Conservation (phyloP, 192 early-diverging fungal species). For the Thoreauomyces humboldtii region DNA sequence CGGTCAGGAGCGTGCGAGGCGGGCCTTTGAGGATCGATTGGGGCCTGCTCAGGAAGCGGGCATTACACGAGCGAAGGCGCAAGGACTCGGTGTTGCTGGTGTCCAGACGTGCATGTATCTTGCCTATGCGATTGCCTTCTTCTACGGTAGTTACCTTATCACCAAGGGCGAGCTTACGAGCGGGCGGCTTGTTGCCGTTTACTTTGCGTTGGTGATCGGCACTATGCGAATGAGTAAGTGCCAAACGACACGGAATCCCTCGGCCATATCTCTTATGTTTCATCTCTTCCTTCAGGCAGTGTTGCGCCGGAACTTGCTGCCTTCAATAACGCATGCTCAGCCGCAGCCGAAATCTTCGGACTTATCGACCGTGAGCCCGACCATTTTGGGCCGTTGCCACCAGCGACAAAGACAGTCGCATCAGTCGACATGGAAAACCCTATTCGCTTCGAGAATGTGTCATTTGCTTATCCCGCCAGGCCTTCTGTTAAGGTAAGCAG, state of each 20-base stretch:
- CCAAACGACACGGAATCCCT: slow-evolving; percentile 36
- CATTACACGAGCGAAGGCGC: slow-evolving; percentile 7
- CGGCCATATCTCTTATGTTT: slow-evolving; percentile 66
- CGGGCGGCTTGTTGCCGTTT: slow-evolving; percentile 66
- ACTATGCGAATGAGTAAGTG: slow-evolving; percentile 26
- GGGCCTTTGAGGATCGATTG: slow-evolving; percentile 2
- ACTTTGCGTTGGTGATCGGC: slow-evolving; percentile 79
- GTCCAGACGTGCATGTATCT: slow-evolving; percentile 20
- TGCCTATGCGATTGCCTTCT: slow-evolving; percentile 24
- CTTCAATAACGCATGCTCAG: slow-evolving; percentile 73
- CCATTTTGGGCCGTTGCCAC: slow-evolving; percentile 51
- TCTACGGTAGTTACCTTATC: slow-evolving; percentile 50
- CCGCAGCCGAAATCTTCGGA: slow-evolving; percentile 67
- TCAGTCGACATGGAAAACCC: not conserved
- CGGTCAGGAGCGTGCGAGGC: slow-evolving; percentile 58
- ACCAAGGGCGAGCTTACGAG: slow-evolving; percentile 34
- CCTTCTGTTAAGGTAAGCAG: slow-evolving; percentile 55
- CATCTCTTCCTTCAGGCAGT: slow-evolving; percentile 51
- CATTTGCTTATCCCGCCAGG: slow-evolving; percentile 67
- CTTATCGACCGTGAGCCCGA: slow-evolving; percentile 67
- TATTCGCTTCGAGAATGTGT: slow-evolving; percentile 49
- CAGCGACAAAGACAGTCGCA: slow-evolving; percentile 54
- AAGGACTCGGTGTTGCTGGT: slow-evolving; percentile 13
- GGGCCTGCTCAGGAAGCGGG: slow-evolving; percentile 58
- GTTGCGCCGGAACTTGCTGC: slow-evolving; percentile 66